Evolutionary conservation across 257 asterid genomes (phyloP), one percentile per base, ranked within the genome.

Genomic region (Linaria vulgaris): DNA sequence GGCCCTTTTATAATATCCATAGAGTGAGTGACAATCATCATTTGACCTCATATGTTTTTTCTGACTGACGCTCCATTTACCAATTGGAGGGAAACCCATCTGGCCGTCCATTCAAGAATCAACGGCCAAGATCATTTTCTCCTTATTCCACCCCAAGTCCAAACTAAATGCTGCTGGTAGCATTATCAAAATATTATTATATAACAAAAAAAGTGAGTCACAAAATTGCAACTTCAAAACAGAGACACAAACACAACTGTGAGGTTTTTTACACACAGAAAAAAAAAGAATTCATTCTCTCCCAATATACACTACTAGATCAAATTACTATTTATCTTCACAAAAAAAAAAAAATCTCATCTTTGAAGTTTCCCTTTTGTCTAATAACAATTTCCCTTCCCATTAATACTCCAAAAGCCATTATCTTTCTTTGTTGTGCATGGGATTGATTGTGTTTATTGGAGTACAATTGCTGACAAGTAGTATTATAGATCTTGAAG

Each of bases 401-500:
- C 1, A 45, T 2, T 37, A 19, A 1, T 22, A 50, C 11, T 5
- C 24, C 51, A 0, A 63, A 13, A 47, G 17, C 58, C 20, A 25
- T 22, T 31, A 9, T 23, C 43, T 50, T 12, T 30, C 6, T 30
- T 30, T 30, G 13, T 25, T 14, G 45, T 78, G 74, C 76, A 67
- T 67, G 77, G 74, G 62, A 63, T 77, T 69, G 62, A 63, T 77
- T 69, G 25, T 51, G 71, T 38, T 44, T 61, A 73, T 66, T 66
- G 41, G 17, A 39, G 14, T 47, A 48, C 63, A 71, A 47, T 47
- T 56, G 59, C 39, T 16, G 53, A 22, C n/a, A 39, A 44, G 37
- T 3, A 34, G 5, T 34, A 34, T 11, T 11, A 4, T 74, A 67
- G 88, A 79, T 82, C 85, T 79, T 79, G 73, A 76, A 78, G 82